phyloP scores from a whole-genome alignment of 73 alveolate genomes.

The Durusdinium trenchii region DNA sequence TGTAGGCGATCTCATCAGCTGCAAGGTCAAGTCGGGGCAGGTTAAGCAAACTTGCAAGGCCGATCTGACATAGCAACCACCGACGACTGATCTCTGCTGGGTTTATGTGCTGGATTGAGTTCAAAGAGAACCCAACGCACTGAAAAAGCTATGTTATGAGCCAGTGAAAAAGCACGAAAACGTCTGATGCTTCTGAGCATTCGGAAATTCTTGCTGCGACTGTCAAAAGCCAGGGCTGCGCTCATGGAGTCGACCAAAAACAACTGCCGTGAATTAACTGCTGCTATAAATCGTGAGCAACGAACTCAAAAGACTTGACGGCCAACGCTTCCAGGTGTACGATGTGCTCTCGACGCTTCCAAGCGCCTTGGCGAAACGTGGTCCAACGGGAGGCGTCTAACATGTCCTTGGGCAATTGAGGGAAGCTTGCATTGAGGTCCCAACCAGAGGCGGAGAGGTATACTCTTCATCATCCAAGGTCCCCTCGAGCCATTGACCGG shows the following conservation, averaged over 20 bases:
- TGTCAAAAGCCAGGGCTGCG: background rate
- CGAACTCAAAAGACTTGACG: background rate
- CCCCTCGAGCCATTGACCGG: background rate
- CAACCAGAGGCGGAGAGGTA: background rate
- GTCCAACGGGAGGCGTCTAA: background rate
- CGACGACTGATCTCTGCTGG: no score
- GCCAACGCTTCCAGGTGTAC: background rate
- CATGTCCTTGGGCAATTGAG: background rate
- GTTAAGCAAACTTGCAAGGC: no score
- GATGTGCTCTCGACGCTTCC: background rate
- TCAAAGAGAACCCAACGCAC: conserved; percentile 17
- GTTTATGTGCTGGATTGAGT: background rate
- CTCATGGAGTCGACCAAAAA: conserved; percentile 2
- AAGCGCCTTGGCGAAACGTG: background rate
- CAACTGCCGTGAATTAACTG: background rate
- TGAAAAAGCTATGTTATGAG: background rate
- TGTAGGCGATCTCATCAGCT: no score
- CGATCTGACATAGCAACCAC: no score
- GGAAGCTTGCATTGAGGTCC: background rate
- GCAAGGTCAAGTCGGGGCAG: no score
- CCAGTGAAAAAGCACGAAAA: background rate
- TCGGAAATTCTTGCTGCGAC: background rate
- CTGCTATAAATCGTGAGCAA: background rate
- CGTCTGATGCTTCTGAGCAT: background rate
- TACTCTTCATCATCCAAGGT: background rate